phyloP scores from a whole-genome alignment of 495 filamentous ascomycete genomes.

The Podospora australis region DNA sequence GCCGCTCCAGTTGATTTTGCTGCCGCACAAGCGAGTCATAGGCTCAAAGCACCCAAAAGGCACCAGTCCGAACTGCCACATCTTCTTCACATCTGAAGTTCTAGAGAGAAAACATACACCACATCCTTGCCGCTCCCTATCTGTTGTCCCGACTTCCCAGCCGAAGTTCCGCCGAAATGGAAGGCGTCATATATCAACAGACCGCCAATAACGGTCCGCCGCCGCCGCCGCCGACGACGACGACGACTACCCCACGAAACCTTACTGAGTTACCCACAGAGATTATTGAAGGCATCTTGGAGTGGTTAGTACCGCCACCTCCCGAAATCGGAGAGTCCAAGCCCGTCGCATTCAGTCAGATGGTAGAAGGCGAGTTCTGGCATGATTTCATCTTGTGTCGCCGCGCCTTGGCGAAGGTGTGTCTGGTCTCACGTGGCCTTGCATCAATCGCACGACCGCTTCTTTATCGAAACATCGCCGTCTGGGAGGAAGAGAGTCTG shows the following conservation, averaged over 20 bases:
- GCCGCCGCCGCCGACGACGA: not conserved
- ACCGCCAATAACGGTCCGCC: too few relatives aligned
- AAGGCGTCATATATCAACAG: too few relatives aligned
- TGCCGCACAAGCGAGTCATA: too few relatives aligned
- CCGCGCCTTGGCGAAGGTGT: conserved; percentile 21
- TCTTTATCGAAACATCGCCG: conserved; percentile 22
- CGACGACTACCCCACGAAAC: not conserved
- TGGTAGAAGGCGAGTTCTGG: conserved; percentile 26
- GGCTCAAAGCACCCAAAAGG: too few relatives aligned
- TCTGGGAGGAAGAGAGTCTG: conserved; percentile 18
- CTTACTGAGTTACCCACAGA: conserved; percentile 21
- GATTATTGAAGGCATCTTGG: conserved; percentile 19
- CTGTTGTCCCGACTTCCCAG: too few relatives aligned
- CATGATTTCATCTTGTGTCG: conserved; percentile 26
- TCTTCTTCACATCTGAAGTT: too few relatives aligned
- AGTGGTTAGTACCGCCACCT: conserved; percentile 15
- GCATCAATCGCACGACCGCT: conserved; percentile 19
- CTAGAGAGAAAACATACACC: too few relatives aligned
- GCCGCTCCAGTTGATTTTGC: too few relatives aligned
- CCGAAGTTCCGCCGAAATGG: too few relatives aligned
- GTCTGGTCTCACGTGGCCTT: conserved; percentile 16
- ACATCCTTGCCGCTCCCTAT: too few relatives aligned
- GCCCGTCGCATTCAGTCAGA: conserved; percentile 24
- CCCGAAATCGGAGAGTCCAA: conserved; percentile 28
- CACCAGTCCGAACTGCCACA: too few relatives aligned